These are phyloP conservation scores for Arthrobotrys megalospora DNA, from an alignment of 2,329 filamentous ascomycete genomes.

Conservation along the genomic window DNA sequence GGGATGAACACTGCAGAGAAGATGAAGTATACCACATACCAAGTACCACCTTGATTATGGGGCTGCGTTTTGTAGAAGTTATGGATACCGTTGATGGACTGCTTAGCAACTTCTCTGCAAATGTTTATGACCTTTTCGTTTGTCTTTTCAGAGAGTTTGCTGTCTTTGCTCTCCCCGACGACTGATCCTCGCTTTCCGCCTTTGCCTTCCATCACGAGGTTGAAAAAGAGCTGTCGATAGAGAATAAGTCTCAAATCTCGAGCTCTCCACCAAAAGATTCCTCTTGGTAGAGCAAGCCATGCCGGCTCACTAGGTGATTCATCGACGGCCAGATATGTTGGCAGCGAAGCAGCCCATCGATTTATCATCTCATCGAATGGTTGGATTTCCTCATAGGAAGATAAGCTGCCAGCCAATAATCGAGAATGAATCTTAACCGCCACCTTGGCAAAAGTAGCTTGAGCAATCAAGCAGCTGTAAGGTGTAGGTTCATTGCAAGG, in stretches of 20 bases:
- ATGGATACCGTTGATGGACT: slow-evolving; percentile 56
- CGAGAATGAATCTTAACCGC: slow-evolving; percentile 58
- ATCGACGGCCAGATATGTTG: slow-evolving; percentile 58
- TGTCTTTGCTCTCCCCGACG: slow-evolving; percentile 48
- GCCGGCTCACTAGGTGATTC: slow-evolving; percentile 55
- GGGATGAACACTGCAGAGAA: slow-evolving; percentile 58
- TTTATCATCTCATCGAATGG: slow-evolving; percentile 59
- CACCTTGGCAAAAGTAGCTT: slow-evolving; percentile 56
- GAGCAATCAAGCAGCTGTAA: slow-evolving; percentile 56
- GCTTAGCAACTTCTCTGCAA: slow-evolving; percentile 54
- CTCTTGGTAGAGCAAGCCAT: slow-evolving; percentile 54
- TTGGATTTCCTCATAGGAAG: slow-evolving; percentile 56
- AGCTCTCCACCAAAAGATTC: slow-evolving; percentile 60
- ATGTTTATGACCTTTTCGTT: slow-evolving; percentile 59
- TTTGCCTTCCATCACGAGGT: slow-evolving; percentile 56
- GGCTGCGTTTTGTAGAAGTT: slow-evolving; percentile 58
- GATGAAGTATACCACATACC: slow-evolving; percentile 60
- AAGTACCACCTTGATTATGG: slow-evolving; percentile 56
- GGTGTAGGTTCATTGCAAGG: slow-evolving; percentile 59
- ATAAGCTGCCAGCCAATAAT: slow-evolving; percentile 52
- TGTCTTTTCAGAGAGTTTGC: slow-evolving; percentile 47
- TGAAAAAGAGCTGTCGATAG: slow-evolving; percentile 59
- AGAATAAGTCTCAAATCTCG: slow-evolving; percentile 52
- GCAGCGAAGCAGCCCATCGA: slow-evolving; percentile 53
- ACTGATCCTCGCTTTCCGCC: slow-evolving; percentile 31